phyloP scores from a whole-genome alignment of 345 rosid genomes.

The Populus pruinosa region DNA sequence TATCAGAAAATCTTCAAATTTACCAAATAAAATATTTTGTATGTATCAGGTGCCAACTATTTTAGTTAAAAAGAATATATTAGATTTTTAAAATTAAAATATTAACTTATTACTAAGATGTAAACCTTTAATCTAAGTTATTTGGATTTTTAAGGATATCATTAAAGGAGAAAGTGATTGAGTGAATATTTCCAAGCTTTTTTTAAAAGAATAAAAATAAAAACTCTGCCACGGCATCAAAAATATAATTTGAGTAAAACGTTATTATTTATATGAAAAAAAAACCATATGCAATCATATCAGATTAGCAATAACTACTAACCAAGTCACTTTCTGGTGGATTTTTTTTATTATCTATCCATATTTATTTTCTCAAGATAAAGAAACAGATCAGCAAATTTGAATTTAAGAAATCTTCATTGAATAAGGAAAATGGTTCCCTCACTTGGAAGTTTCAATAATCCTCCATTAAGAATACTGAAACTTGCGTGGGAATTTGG shows the following conservation, averaged over 20 bases:
- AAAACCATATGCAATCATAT: background rate
- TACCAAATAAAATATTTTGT: too few species aligned
- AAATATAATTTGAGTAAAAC: too few species aligned
- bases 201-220: too few species aligned
- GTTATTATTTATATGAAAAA: background rate
- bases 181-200: background rate
- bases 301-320: too few species aligned
- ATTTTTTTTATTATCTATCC: background rate
- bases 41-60: too few species aligned
- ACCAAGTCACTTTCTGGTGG: background rate
- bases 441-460: background rate
- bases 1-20: too few species aligned
- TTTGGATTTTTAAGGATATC: too few species aligned
- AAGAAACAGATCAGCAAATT: background rate
- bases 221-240: too few species aligned
- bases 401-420: background rate
- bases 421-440: background rate
- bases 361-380: background rate
- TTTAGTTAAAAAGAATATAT: too few species aligned
- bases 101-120: too few species aligned
- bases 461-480: background rate
- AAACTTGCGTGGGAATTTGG: background rate
- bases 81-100: too few species aligned
- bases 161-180: background rate
- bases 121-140: too few species aligned